Evolutionary conservation across 2,329 filamentous ascomycete genomes (phyloP), one percentile per base, ranked within the genome.

Genomic region (Huntiella bhutanensis): DNA sequence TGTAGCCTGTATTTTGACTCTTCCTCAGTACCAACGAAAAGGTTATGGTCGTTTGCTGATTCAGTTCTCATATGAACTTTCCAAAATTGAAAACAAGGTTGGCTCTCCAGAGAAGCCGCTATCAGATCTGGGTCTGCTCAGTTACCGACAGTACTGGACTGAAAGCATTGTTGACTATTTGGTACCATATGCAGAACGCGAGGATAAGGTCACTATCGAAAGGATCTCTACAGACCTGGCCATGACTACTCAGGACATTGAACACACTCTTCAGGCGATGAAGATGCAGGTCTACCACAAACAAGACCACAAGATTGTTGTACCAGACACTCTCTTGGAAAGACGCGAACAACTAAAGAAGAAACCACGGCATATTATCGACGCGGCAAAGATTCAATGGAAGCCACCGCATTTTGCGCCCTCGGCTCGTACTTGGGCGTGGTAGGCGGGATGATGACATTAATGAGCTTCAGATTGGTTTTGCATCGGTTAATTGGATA

Each of bases 161-260:
- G 91, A 98, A 60, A 86, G 85, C 42, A 83, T 98, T 33, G 72
- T 96, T 4, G 87, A 95, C 50, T 60, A 93, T 11, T 68, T 98
- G n/a, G 64, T 92, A 41, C 79, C 80, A 42, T 72, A 71, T 43
- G 78, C 78, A 50, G 78, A 80, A 51, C 65, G 68, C 13, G 75
- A 77, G 6, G 75, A 80, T 10, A 79, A 77, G 56, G 80, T 83
- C 46, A 93, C 82, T 48, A 87, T 96, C 46, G 87, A 95, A 55
- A 75, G 82, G 43, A 74, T 98, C 45, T 87, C 85, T 0, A 68
- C 73, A 4, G 62, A 76, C 33, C 76, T 91, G 6, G 82, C 87
- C 2, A 96, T 98, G 88, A 96, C 88, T n/a, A 87, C 86, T 4
- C 85, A 86, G 56, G 91, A 98, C 59, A 88, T 98, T 11, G 77